Evolutionary conservation across 2,329 filamentous ascomycete genomes (phyloP).

Genomic region (Alternaria sp.): DNA sequence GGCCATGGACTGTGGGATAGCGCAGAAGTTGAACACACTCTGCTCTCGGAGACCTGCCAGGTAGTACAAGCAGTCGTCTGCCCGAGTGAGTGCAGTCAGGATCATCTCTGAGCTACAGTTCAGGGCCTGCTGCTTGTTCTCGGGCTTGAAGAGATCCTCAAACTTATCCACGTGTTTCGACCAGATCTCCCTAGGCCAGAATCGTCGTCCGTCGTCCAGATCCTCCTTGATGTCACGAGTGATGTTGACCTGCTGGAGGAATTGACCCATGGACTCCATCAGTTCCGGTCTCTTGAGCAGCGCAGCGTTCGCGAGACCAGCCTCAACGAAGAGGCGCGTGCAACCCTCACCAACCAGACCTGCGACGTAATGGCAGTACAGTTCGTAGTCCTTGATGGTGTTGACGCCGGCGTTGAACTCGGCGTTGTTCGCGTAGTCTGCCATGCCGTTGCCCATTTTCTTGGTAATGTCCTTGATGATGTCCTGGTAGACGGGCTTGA

Average conservation of each 20-base stretch:
- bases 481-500: conserved; percentile 81
- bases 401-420: conserved; percentile 84
- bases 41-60: conserved; percentile 94
- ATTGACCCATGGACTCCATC: conserved; percentile 95
- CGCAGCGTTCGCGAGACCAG: conserved; percentile 83
- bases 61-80: conserved; percentile 95
- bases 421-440: conserved; percentile 86
- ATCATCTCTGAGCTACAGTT: conserved; percentile 94
- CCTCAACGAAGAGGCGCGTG: conserved; percentile 87
- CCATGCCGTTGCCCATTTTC: conserved; percentile 99
- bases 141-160: conserved; percentile 85
- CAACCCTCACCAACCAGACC: conserved; percentile 95
- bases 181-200: conserved; percentile 98
- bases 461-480: conserved; percentile 93
- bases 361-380: conserved; percentile 99
- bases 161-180: conserved; percentile 90
- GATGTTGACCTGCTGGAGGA: conserved; percentile 98
- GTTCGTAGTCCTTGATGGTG: conserved; percentile 86
- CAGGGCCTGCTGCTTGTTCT: conserved; percentile 77
- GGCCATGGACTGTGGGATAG: conserved; percentile 96
- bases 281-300: conserved; percentile 79
- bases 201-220: conserved; percentile 82
- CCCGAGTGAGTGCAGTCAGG: conserved; percentile 82
- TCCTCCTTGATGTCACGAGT: conserved; percentile 96
- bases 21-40: conserved; percentile 98